Percentiles rank a stretch among this genome's conserved stretches.
phyloP scores from a whole-genome alignment of 257 asterid genomes.

The Ballota nigra region DNA sequence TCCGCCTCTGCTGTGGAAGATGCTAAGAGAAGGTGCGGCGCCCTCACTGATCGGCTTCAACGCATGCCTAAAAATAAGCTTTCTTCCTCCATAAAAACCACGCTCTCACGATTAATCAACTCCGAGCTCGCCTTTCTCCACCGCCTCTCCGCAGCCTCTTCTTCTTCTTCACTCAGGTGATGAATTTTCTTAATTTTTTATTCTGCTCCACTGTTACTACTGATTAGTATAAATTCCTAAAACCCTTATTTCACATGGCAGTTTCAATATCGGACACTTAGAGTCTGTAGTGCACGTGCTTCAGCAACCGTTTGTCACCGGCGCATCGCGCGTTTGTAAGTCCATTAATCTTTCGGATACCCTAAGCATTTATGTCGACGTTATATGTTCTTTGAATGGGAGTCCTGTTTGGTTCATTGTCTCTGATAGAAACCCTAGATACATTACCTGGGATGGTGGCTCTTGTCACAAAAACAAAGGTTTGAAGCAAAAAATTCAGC shows the following conservation, averaged over 20 bases:
- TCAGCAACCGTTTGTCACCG: slow-evolving; percentile 57
- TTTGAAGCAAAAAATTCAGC: slow-evolving; percentile 39
- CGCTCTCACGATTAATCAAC: slow-evolving; percentile 60
- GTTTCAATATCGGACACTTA: slow-evolving; percentile 79
- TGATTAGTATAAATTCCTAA: background rate
- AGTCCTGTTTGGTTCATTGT: slow-evolving; percentile 89
- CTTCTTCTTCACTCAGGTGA: slow-evolving; percentile 16
- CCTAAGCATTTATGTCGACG: slow-evolving; percentile 58
- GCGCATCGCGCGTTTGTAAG: slow-evolving; percentile 83
- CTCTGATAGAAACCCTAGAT: slow-evolving; percentile 75
- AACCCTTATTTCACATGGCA: slow-evolving; percentile 29
- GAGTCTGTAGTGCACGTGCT: slow-evolving; percentile 79
- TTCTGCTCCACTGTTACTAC: background rate
- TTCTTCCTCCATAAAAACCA: slow-evolving; percentile 40
- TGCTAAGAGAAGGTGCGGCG: slow-evolving; percentile 58
- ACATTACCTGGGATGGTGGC: slow-evolving; percentile 51
- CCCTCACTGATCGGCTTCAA: slow-evolving; percentile 45
- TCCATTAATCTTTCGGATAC: slow-evolving; percentile 40
- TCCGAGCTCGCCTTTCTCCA: slow-evolving; percentile 81
- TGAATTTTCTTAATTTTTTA: background rate
- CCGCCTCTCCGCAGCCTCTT: slow-evolving; percentile 45
- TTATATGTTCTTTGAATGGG: slow-evolving; percentile 64
- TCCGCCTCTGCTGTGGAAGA: slow-evolving; percentile 36
- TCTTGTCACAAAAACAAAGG: slow-evolving; percentile 44
- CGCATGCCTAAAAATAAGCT: slow-evolving; percentile 26